Evolutionary conservation across 2,329 filamentous ascomycete genomes (phyloP).

Genomic region (Sporothrix schenckii): DNA sequence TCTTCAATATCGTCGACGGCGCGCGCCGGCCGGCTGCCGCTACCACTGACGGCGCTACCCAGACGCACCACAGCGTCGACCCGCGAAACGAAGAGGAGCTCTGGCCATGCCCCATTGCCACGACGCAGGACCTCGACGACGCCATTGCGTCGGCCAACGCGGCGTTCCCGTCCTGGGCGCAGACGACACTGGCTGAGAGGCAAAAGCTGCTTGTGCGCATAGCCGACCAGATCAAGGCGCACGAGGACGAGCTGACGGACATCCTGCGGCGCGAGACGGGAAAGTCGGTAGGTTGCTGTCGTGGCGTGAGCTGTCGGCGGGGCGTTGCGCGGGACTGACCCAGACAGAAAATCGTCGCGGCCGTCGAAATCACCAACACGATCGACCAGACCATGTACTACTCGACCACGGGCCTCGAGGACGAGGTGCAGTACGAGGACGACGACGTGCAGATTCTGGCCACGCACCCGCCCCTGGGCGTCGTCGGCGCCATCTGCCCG

Average conservation of each 20-base stretch:
- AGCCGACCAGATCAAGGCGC: conserved; percentile 46
- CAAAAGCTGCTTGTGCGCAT: conserved; percentile 47
- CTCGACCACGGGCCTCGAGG: conserved; percentile 46
- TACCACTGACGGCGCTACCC: neutral
- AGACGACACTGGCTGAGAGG: conserved; percentile 50
- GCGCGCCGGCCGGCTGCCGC: neutral
- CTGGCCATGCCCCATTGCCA: conserved; percentile 52
- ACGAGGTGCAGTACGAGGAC: conserved; percentile 53
- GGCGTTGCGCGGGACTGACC: neutral
- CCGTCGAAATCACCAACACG: conserved; percentile 46
- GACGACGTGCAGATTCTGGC: conserved; percentile 48
- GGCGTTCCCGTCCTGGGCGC: conserved; percentile 54
- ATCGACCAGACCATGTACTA: conserved; percentile 47
- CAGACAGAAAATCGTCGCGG: conserved; percentile 41
- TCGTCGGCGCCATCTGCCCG: conserved; percentile 59
- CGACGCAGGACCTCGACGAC: conserved; percentile 49
- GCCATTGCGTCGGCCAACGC: conserved; percentile 51
- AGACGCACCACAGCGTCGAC: conserved; percentile 46
- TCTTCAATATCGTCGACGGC: conserved; percentile 3
- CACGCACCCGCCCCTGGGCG: conserved; percentile 53
- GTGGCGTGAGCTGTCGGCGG: too few species aligned
- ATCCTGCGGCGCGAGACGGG: conserved; percentile 55
- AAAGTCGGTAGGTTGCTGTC: conserved; percentile 46
- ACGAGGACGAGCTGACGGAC: conserved; percentile 49
- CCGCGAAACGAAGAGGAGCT: conserved; percentile 51